A percentile compares a stretch with the other conserved stretches of the same genome.
Evolutionary conservation across 208 protist genomes (phyloP).

Genomic region (Leishmania tropica): DNA sequence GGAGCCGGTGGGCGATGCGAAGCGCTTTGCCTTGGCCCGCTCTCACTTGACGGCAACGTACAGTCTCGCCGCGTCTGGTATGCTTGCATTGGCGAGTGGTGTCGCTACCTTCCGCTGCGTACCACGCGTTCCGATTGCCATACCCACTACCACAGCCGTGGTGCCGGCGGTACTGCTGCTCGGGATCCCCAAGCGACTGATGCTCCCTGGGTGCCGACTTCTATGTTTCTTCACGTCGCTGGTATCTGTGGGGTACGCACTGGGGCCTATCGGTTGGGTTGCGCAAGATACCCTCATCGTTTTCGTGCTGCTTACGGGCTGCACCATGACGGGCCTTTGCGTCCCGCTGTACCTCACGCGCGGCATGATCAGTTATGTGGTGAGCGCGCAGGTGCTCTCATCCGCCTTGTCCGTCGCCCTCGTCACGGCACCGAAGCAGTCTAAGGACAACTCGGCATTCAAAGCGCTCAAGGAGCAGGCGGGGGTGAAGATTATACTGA

Average conservation of each 20-base stretch:
- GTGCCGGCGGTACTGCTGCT: conserved; percentile 49
- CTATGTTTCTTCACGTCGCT: conserved; percentile 48
- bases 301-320: conserved; percentile 49
- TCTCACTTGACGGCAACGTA: conserved; percentile 66
- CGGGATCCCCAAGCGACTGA: conserved; percentile 41
- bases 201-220: conserved; percentile 42
- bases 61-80: conserved; percentile 43
- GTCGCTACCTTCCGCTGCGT: conserved; percentile 45
- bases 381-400: conserved; percentile 77
- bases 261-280: conserved; percentile 79
- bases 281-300: conserved; percentile 68
- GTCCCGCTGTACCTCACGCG: conserved; percentile 81
- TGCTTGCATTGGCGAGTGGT: conserved; percentile 49
- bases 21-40: conserved; percentile 47
- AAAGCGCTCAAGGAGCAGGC: conserved; percentile 36
- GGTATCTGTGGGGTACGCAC: conserved; percentile 62
- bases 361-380: conserved; percentile 82
- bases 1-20: conserved; percentile 55
- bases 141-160: conserved; percentile 53
- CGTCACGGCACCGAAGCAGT: conserved; percentile 48
- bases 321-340: conserved; percentile 75
- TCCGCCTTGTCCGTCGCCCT: conserved; percentile 53
- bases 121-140: conserved; percentile 57
- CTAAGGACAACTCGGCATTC: conserved; percentile 22
- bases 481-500: conserved; percentile 51